Base-by-base conservation (phyloP, 2,329 filamentous ascomycete genomes). In the Colletotrichum sp. region DNA sequence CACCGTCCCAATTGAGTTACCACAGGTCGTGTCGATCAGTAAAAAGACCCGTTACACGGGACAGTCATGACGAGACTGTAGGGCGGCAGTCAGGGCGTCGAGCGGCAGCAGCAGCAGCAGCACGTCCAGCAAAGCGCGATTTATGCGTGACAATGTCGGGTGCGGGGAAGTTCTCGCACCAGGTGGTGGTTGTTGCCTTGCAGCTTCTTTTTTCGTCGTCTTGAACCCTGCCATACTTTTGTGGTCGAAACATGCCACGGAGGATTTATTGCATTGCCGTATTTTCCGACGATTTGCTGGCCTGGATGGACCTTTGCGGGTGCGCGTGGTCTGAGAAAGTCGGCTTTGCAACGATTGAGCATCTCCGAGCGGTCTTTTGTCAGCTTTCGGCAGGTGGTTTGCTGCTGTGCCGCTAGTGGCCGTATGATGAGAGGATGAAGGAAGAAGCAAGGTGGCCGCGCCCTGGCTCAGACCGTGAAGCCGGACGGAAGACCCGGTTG, bases 11-110 rank as follows among this genome's bases (percentile, higher is more conserved):
- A 73, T 68, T 69, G 69, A 75, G 56, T 75, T 58, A 69, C 34
- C 69, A 58, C 34, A 59, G 12, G 48, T 58, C 52, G 61, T 65
- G 52, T 48, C 67, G 71, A 73, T 70, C 59, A 26, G 58, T 24
- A 26, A 48, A 63, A 61, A 28, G 34, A 32, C 56, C 62, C 43
- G 32, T 56, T 72, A 36, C 55, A 34, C 30, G 68, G 43, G 32
- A 30, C 21, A 32, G 58, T 69, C 65, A 73, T 73, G 73, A 73
- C 69, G 71, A 75, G 71, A 52, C 38, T 55, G 69, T 58, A 72
- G 14, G 69, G 56, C 43, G 52, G 56, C 71, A 68, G 72, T 66
- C 52, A 71, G 62, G 56, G 69, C 62, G 72, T 59, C 34, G 18
- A 69, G 21, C 59, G 61, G 52, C 36, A 12, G 38, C 18, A 48